Conservation (phyloP, 345 rosid species). For the Ailanthus altissimus region DNA sequence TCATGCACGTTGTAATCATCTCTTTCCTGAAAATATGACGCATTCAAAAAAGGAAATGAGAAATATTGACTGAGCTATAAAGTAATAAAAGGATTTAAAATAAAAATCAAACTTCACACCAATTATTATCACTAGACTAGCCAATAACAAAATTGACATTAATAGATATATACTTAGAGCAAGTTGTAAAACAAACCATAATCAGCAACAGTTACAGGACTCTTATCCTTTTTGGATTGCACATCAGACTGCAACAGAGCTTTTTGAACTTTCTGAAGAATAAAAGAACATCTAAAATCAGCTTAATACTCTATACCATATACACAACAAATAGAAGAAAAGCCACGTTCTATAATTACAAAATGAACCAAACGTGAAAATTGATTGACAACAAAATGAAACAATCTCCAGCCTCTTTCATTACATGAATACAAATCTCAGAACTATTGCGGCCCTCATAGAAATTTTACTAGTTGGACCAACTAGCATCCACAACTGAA, state of each 20-base stretch:
- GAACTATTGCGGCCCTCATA: too few relatives aligned
- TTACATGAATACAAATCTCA: too few relatives aligned
- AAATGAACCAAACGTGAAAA: not conserved
- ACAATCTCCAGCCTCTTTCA: not conserved
- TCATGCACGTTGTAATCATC: not conserved
- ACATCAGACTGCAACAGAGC: slow-evolving; percentile 84
- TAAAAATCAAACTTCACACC: not conserved
- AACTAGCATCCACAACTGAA: too few relatives aligned
- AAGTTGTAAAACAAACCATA: slow-evolving; percentile 57
- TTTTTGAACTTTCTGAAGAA: slow-evolving; percentile 80
- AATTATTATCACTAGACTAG: not conserved
- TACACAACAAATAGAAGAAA: not conserved
- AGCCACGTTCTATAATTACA: not conserved
- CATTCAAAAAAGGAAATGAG: not conserved
- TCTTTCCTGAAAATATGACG: not conserved
- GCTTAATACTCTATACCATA: not conserved
- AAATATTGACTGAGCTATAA: not conserved
- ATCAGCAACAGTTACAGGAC: slow-evolving; percentile 98
- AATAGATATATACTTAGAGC: slow-evolving; percentile 1
- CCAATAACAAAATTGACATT: not conserved
- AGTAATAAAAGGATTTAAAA: not conserved
- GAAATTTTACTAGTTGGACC: too few relatives aligned
- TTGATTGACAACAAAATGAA: not conserved
- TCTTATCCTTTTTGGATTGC: slow-evolving; percentile 81
- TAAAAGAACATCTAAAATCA: slow-evolving; percentile 21